phyloP scores from a whole-genome alignment of 2,329 filamentous ascomycete genomes.

The Hypomyces rosellus region DNA sequence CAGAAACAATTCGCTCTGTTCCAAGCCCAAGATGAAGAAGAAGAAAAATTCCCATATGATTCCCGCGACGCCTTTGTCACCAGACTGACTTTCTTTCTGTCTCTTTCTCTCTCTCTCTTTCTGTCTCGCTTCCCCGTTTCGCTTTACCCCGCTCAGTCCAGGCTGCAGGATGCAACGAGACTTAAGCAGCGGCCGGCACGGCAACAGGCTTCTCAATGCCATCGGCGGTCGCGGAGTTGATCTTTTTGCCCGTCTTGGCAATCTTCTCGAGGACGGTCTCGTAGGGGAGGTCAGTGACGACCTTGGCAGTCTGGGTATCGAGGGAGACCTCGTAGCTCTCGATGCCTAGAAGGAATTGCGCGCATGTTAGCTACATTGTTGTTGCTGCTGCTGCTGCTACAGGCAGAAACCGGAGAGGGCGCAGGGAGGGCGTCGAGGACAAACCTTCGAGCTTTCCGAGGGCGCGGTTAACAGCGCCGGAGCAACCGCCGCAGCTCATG shows the following conservation, averaged over 20 bases:
- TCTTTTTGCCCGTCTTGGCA: constrained; percentile 90
- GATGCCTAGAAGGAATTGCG: constrained; percentile 52
- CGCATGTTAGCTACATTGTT: background rate
- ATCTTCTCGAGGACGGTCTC: constrained; percentile 80
- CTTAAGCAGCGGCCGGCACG: constrained; percentile 30
- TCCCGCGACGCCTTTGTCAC: too few relatives aligned
- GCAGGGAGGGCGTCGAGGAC: constrained; percentile 23
- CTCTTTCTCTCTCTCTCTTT: background rate
- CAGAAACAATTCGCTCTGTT: constrained; percentile 1
- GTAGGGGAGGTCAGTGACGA: constrained; percentile 68
- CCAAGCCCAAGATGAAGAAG: background rate
- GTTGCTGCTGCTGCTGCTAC: background rate
- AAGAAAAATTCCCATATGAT: background rate
- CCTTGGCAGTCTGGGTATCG: constrained; percentile 73
- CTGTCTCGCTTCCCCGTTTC: background rate
- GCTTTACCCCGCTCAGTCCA: background rate
- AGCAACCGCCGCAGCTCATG: constrained; percentile 97
- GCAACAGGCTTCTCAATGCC: constrained; percentile 51
- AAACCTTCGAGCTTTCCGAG: constrained; percentile 86
- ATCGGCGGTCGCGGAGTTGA: constrained; percentile 70
- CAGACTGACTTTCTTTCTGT: background rate
- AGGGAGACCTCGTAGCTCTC: constrained; percentile 83
- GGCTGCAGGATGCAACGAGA: too few relatives aligned
- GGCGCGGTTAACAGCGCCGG: constrained; percentile 84
- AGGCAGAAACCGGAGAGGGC: background rate